These are phyloP conservation scores for Nemophila menziesii DNA, from an alignment of 257 asterid species.

Conservation along the genomic window DNA sequence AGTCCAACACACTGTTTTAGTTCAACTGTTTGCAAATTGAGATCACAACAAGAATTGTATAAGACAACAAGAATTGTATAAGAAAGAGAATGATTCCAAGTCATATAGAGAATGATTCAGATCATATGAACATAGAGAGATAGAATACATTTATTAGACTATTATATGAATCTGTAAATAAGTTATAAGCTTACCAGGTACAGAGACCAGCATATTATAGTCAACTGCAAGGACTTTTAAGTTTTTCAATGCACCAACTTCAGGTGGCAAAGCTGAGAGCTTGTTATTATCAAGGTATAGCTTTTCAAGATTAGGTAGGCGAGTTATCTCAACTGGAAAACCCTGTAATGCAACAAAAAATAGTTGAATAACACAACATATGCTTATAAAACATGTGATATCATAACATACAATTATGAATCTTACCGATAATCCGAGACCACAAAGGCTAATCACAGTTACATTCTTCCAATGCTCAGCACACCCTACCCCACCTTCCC, in stretches of 20 bases:
- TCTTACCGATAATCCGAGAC: constrained; percentile 59
- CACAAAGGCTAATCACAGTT: constrained; percentile 61
- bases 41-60: constrained; percentile 8
- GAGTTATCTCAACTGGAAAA: constrained; percentile 84
- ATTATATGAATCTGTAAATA: no score
- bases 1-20: constrained; percentile 72
- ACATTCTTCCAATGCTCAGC: constrained; percentile 82
- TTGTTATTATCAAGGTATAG: constrained; percentile 83
- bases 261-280: constrained; percentile 85
- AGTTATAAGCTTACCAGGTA: constrained; percentile 62
- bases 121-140: no score
- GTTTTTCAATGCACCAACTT: constrained; percentile 78
- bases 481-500: constrained; percentile 27
- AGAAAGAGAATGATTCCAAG: not conserved
- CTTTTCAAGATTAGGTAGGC: constrained; percentile 83
- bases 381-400: not conserved
- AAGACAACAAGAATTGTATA: constrained; percentile 4
- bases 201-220: constrained; percentile 72
- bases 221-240: constrained; percentile 91
- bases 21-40: constrained; percentile 55
- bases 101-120: no score
- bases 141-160: no score
- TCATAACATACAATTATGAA: not conserved
- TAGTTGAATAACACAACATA: not conserved
- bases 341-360: constrained; percentile 28